These are phyloP conservation scores for Termitomyces sp. DNA, from an alignment of 768 basidiomycete species.

Conservation along the genomic window DNA sequence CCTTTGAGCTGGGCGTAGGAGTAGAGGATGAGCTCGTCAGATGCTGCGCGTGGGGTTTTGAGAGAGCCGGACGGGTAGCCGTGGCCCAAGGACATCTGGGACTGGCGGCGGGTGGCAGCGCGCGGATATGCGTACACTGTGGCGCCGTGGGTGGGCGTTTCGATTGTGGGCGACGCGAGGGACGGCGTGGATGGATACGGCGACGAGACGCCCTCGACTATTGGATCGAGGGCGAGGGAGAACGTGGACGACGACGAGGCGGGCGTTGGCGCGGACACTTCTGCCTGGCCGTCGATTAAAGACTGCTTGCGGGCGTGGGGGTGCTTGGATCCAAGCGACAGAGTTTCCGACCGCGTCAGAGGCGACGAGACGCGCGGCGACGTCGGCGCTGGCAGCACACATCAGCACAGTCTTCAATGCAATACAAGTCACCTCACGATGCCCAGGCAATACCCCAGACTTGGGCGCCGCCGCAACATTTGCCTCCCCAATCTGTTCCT, in stretches of 20 bases:
- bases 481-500: slow-evolving; percentile 29
- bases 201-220: slow-evolving; percentile 33
- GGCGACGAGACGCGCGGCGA: slow-evolving; percentile 40
- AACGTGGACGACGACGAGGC: slow-evolving; percentile 46
- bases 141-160: slow-evolving; percentile 21
- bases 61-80: slow-evolving; percentile 39
- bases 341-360: slow-evolving; percentile 46
- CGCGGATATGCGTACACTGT: slow-evolving; percentile 34
- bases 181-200: slow-evolving; percentile 34
- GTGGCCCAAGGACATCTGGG: slow-evolving; percentile 34
- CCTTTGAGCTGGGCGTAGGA: slow-evolving; percentile 82
- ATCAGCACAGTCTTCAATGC: too few relatives aligned
- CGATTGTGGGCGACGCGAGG: slow-evolving; percentile 35
- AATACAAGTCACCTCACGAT: too few relatives aligned
- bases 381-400: slow-evolving; percentile 22
- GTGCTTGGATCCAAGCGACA: slow-evolving; percentile 57
- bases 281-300: slow-evolving; percentile 48
- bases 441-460: too few relatives aligned
- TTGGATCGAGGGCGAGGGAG: slow-evolving; percentile 46
- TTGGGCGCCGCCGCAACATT: slow-evolving; percentile 15
- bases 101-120: slow-evolving; percentile 28
- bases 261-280: slow-evolving; percentile 31
- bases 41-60: slow-evolving; percentile 15
- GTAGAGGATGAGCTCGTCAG: slow-evolving; percentile 70
- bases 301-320: slow-evolving; percentile 80